phyloP scores from a whole-genome alignment of 2,329 filamentous ascomycete species.

The Arthrobotrys pseudoclavata region DNA sequence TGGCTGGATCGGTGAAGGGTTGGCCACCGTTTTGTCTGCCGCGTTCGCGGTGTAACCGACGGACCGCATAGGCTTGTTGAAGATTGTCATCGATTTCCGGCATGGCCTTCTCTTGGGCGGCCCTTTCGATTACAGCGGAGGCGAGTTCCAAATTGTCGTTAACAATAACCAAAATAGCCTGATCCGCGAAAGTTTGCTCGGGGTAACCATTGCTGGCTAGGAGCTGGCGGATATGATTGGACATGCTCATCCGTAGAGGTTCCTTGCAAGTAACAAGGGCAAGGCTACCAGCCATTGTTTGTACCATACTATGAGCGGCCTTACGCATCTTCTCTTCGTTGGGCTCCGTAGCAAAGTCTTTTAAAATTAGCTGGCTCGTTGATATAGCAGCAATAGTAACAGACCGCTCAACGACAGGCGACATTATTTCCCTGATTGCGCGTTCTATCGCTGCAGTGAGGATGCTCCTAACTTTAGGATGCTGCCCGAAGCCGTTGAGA shows the following conservation, averaged over 20 bases:
- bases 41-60: slow-evolving; percentile 80
- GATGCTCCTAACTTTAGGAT: slow-evolving; percentile 73
- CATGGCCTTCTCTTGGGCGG: slow-evolving; percentile 91
- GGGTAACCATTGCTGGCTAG: slow-evolving; percentile 77
- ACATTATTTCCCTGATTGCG: slow-evolving; percentile 95
- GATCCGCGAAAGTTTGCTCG: slow-evolving; percentile 85
- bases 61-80: slow-evolving; percentile 81
- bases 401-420: slow-evolving; percentile 95
- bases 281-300: slow-evolving; percentile 91
- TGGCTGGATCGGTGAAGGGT: slow-evolving; percentile 82
- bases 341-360: slow-evolving; percentile 94
- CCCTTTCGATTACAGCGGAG: slow-evolving; percentile 93
- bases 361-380: slow-evolving; percentile 92
- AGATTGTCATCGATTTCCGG: slow-evolving; percentile 96
- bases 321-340: slow-evolving; percentile 88
- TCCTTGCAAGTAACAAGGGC: slow-evolving; percentile 99
- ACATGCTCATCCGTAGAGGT: slow-evolving; percentile 94
- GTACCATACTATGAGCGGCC: slow-evolving; percentile 92
- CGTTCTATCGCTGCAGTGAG: slow-evolving; percentile 88
- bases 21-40: slow-evolving; percentile 76
- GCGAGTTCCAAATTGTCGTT: slow-evolving; percentile 96
- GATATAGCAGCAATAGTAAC: slow-evolving; percentile 98
- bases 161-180: slow-evolving; percentile 97
- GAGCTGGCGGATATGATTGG: slow-evolving; percentile 89
- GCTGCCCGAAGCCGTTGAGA: slow-evolving; percentile 63